phyloP scores from a whole-genome alignment of 2,329 filamentous ascomycete species.

The Colletotrichum sp. region DNA sequence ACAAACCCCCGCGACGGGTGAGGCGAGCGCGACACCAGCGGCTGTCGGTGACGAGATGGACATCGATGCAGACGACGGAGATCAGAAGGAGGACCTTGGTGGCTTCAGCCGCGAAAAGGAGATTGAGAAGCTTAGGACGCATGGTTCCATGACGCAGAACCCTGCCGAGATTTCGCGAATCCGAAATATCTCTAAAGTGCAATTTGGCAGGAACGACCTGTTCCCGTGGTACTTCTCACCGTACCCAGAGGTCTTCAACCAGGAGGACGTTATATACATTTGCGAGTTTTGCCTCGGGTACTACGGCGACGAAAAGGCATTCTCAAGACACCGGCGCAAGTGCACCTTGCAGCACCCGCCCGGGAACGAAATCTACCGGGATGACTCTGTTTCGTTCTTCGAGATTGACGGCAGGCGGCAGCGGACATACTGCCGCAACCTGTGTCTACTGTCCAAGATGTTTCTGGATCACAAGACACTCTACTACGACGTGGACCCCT shows the following conservation, averaged over 20 bases:
- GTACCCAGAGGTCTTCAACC: constrained; percentile 87
- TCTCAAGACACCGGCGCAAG: constrained; percentile 85
- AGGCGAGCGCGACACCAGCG: constrained; percentile 50
- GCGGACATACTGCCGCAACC: constrained; percentile 93
- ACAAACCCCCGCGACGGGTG: constrained; percentile 47
- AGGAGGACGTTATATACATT: constrained; percentile 91
- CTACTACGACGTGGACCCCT: constrained; percentile 99
- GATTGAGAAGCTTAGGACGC: constrained; percentile 93
- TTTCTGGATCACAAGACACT: constrained; percentile 98
- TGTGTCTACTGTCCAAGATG: constrained; percentile 93
- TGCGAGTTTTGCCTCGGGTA: constrained; percentile 98
- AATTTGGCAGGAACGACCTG: constrained; percentile 90
- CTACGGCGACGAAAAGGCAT: constrained; percentile 82
- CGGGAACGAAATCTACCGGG: constrained; percentile 97
- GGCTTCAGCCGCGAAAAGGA: constrained; percentile 85
- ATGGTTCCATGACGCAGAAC: constrained; percentile 98
- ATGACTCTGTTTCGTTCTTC: constrained; percentile 93
- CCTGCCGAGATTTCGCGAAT: constrained; percentile 96
- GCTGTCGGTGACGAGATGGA: constrained; percentile 58
- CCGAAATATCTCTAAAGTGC: constrained; percentile 90
- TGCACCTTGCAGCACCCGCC: constrained; percentile 92
- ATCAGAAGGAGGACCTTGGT: constrained; percentile 47
- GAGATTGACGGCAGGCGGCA: constrained; percentile 96
- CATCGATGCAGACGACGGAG: constrained; percentile 54
- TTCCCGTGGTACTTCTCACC: constrained; percentile 99